Conservation (phyloP, 805 yeast species). For the Barnettozyma salicaria region DNA sequence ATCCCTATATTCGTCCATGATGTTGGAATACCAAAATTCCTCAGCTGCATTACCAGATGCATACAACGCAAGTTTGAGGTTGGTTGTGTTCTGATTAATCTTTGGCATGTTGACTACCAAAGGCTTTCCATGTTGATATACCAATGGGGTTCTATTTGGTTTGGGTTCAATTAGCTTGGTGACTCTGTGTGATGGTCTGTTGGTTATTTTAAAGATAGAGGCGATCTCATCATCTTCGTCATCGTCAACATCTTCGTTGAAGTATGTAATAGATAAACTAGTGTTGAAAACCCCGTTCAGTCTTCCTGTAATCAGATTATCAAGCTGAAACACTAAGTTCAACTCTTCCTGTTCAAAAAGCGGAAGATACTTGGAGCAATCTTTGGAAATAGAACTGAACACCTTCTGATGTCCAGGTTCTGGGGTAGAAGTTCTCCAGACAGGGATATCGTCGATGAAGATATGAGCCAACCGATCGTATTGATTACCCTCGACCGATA, state of each 20-base stretch:
- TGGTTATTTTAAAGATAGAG: slow-evolving; percentile 17
- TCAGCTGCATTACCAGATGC: slow-evolving; percentile 75
- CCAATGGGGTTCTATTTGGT: slow-evolving; percentile 36
- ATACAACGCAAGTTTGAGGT: slow-evolving; percentile 44
- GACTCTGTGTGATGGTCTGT: slow-evolving; percentile 19
- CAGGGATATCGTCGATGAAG: slow-evolving; percentile 52
- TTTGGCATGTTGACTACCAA: slow-evolving; percentile 37
- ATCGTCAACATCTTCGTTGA: slow-evolving; percentile 26
- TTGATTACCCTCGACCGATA: slow-evolving; percentile 52
- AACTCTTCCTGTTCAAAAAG: slow-evolving; percentile 40
- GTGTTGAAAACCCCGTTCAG: slow-evolving; percentile 59
- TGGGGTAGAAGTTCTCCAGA: slow-evolving; percentile 83
- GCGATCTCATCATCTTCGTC: slow-evolving; percentile 13
- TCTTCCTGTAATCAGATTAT: slow-evolving; percentile 49
- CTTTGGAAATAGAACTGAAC: slow-evolving; percentile 51
- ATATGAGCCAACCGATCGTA: slow-evolving; percentile 63
- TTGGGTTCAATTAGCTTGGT: slow-evolving; percentile 14
- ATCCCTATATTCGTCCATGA: slow-evolving; percentile 41
- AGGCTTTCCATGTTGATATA: slow-evolving; percentile 37
- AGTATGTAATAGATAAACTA: slow-evolving; percentile 46
- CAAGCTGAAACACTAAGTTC: slow-evolving; percentile 52
- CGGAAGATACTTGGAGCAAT: slow-evolving; percentile 48
- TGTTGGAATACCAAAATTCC: slow-evolving; percentile 77
- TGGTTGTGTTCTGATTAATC: slow-evolving; percentile 50
- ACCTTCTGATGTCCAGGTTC: slow-evolving; percentile 58